Conservation (phyloP, 2,329 filamentous ascomycete species). For the Colletotrichum sp. region DNA sequence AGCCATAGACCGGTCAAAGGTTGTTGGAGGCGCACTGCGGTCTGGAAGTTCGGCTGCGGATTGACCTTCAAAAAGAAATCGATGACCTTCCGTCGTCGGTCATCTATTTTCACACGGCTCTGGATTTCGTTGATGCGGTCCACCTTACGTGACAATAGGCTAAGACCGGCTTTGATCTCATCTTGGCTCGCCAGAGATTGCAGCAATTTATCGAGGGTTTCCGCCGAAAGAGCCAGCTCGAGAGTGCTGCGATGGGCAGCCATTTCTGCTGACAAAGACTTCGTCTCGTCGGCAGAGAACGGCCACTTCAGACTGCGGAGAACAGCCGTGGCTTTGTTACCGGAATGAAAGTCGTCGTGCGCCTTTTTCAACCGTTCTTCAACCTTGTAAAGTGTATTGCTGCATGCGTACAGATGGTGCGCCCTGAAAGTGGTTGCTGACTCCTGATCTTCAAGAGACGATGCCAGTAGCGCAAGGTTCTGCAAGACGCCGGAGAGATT, state of each 20-base stretch:
- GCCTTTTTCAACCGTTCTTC: background rate
- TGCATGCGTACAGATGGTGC: background rate
- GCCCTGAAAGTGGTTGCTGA: background rate
- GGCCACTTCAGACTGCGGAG: background rate
- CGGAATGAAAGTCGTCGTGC: background rate
- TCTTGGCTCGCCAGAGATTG: background rate
- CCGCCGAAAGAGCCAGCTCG: background rate
- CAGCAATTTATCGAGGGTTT: background rate
- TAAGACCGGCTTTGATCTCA: background rate
- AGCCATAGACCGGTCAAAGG: background rate
- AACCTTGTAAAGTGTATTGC: background rate
- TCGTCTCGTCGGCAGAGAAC: background rate
- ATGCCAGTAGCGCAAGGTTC: background rate
- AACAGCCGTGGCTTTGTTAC: background rate
- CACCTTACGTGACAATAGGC: rapidly evolving
- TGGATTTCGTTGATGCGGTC: background rate
- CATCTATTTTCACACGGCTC: background rate
- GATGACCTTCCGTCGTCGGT: rapidly evolving
- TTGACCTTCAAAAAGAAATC: background rate
- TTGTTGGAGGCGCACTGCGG: background rate
- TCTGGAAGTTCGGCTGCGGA: background rate
- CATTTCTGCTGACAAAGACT: rapidly evolving
- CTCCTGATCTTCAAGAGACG: background rate
- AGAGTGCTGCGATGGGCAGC: background rate
- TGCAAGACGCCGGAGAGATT: background rate